Conservation (phyloP, 306 rosid genomes). For the Vicia sativa region DNA sequence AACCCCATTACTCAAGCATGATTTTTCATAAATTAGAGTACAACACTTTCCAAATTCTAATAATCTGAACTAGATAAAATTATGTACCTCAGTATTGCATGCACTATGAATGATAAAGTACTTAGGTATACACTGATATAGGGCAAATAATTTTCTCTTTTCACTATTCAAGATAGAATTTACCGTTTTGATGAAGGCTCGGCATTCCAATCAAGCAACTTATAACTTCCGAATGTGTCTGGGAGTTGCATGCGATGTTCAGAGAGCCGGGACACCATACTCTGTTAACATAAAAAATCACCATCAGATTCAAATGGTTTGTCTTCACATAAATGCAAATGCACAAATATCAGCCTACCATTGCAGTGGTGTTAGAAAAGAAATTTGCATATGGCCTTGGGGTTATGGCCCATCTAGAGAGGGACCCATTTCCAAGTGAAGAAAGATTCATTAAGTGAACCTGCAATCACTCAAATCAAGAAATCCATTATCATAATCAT, state of each 20-base stretch:
- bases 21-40: constrained; percentile 6
- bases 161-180: not conserved
- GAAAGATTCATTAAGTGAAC: constrained; percentile 60
- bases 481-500: constrained; percentile 23
- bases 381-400: constrained; percentile 56
- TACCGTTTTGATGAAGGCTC: constrained; percentile 66
- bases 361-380: constrained; percentile 70
- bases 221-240: constrained; percentile 63
- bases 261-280: constrained; percentile 62
- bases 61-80: constrained; percentile 12
- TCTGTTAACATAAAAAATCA: constrained; percentile 51
- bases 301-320: constrained; percentile 38
- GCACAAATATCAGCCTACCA: constrained; percentile 51
- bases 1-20: not conserved
- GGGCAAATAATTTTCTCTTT: not conserved
- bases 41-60: not conserved
- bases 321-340: constrained; percentile 43
- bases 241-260: constrained; percentile 79
- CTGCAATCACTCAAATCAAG: constrained; percentile 52
- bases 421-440: constrained; percentile 61
- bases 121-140: constrained; percentile 18
- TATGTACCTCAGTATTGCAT: constrained; percentile 22
- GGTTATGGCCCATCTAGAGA: constrained; percentile 65
- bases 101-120: constrained; percentile 29
- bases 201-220: constrained; percentile 68